Conservation (phyloP, 176 grass and related monocot species). For the Carex myosuroides region DNA sequence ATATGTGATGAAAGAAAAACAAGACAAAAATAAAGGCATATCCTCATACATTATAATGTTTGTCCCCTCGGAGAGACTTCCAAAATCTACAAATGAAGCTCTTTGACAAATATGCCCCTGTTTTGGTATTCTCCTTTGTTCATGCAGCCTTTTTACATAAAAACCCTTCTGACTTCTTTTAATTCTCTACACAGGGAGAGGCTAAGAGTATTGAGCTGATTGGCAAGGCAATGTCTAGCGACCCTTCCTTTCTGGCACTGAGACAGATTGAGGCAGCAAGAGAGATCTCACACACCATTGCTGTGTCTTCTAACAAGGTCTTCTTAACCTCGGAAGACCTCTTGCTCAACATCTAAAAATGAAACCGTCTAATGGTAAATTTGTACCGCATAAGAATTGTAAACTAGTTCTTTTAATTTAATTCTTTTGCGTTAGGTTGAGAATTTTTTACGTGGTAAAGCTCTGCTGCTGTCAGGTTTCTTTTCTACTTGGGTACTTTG, state of each 20-base stretch:
- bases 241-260: conserved; percentile 69
- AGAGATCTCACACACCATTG: conserved; percentile 74
- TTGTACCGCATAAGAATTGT: neutral
- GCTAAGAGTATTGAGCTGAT: conserved; percentile 90
- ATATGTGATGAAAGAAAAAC: neutral
- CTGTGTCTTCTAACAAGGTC: conserved; percentile 63
- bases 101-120: too few species aligned
- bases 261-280: conserved; percentile 80
- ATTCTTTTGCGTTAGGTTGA: neutral
- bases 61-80: neutral
- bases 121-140: neutral
- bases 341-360: conserved; percentile 63
- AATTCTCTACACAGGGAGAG: conserved; percentile 53
- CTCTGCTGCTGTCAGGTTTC: neutral
- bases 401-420: neutral
- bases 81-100: too few species aligned
- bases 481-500: neutral
- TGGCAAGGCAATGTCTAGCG: conserved; percentile 67
- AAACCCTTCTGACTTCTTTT: neutral
- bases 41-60: neutral
- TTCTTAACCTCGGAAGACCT: conserved; percentile 71
- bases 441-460: conserved; percentile 1
- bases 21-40: neutral
- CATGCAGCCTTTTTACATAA: neutral
- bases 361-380: neutral